Evolutionary conservation across 2,329 filamentous ascomycete genomes (phyloP), one percentile per base, ranked within the genome.

Genomic region (Leptodontidium sp.): DNA sequence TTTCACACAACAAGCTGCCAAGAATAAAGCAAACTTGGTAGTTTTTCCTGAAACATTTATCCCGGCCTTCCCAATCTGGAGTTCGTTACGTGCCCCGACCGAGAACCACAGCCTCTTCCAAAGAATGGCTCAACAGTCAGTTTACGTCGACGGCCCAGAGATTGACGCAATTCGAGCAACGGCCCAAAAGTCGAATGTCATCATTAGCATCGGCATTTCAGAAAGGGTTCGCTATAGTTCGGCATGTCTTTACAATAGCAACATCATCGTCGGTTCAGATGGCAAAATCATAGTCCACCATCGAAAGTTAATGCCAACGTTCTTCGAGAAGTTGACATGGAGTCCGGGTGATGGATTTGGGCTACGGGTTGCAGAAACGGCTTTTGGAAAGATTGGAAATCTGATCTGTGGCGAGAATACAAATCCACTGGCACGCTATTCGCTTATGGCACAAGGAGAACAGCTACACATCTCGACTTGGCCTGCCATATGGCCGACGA

Each of bases 331-430:
- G 71, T 71, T 88, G 29, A 85, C 82, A 0, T 88, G 86, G 86
- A 79, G 79, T 0, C 81, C 81, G 1, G 86, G 86, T 0, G 86
- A 88, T 71, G 86, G 85, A 0, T 66, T 82, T 32, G 86, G 86
- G 0, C 72, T 88, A 6, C 77, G 76, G 0, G 81, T 87, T 0
- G 81, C 82, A 0, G 79, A 85, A 0, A 85, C 83, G 0, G 67
- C 70, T 0, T 80, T 80, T 57, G 85, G 84, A 1, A 83, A 80
- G 64, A 80, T 87, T 11, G 85, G 85, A 0, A 79, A 76, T 3
- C 73, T 87, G 64, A 86, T 88, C 17, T 88, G 86, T 70, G 86
- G 86, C 49, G 86, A 88, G 75, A 88, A 88, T 61, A 87, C 85
- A 0, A 88, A 88, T 69, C 85, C 85, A 0, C 74, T 88, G 0